Percentiles rank a stretch among this genome's conserved stretches.
These are phyloP conservation scores for Claviceps maximensis DNA, from an alignment of 2,329 filamentous ascomycete genomes.

Conservation along the genomic window DNA sequence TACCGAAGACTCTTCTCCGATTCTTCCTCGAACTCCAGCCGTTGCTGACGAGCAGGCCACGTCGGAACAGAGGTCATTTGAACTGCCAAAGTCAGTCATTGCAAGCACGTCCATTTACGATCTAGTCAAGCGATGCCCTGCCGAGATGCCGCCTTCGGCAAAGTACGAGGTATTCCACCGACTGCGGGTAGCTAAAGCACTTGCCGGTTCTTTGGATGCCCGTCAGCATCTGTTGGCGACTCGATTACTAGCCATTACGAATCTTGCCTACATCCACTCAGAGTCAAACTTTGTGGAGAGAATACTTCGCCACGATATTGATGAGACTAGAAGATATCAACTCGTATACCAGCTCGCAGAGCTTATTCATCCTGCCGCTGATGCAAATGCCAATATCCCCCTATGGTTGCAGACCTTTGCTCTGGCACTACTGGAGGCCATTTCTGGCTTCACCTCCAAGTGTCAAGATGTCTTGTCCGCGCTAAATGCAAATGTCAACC, in stretches of 20 bases:
- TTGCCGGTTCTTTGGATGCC: conserved; percentile 50
- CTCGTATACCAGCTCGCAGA: conserved; percentile 87
- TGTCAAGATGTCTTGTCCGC: conserved; percentile 74
- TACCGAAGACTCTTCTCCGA: conserved; percentile 34
- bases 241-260: conserved; percentile 76
- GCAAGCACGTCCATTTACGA: conserved; percentile 40
- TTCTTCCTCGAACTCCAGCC: conserved; percentile 29
- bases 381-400: conserved; percentile 55
- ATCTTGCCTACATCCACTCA: conserved; percentile 76
- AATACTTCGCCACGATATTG: conserved; percentile 73
- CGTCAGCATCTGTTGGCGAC: conserved; percentile 68
- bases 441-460: conserved; percentile 66
- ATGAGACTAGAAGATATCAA: conserved; percentile 80
- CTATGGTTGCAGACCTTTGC: conserved; percentile 70
- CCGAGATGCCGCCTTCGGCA: conserved; percentile 55
- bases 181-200: conserved; percentile 68
- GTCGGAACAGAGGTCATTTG: conserved; percentile 44
- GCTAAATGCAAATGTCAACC: conserved; percentile 91
- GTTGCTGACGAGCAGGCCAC: conserved; percentile 20
- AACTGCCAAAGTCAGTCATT: conserved; percentile 47
- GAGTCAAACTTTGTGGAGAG: conserved; percentile 78
- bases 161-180: conserved; percentile 80
- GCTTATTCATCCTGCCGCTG: conserved; percentile 69
- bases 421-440: conserved; percentile 69
- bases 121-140: conserved; percentile 40